Percentiles rank a stretch among this genome's conserved stretches.
Conservation (phyloP, 345 rosid genomes). For the Streptanthus diversifolius region DNA sequence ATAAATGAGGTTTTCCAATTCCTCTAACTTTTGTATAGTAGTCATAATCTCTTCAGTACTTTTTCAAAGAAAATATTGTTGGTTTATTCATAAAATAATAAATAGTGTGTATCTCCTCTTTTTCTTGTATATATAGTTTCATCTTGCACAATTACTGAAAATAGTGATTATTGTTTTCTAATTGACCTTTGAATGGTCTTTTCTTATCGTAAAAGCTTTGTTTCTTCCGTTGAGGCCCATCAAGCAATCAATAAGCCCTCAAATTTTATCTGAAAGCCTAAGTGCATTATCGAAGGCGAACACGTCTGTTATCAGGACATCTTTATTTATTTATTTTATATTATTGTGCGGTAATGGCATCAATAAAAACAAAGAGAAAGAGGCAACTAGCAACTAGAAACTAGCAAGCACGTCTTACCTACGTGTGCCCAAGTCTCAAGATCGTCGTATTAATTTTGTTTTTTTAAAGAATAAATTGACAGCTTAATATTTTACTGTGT, state of each 20-base stretch:
- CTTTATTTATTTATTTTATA: too few relatives aligned
- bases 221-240: background rate
- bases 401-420: too few relatives aligned
- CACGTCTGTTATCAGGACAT: background rate
- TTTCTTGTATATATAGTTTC: background rate
- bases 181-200: background rate
- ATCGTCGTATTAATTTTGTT: too few relatives aligned
- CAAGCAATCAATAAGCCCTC: background rate
- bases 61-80: background rate
- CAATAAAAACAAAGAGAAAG: background rate
- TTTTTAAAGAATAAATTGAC: too few relatives aligned
- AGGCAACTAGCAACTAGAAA: too few relatives aligned
- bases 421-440: too few relatives aligned
- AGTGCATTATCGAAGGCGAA: background rate
- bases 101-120: background rate
- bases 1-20: background rate
- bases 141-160: background rate
- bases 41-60: background rate
- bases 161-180: background rate
- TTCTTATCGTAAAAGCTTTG: background rate
- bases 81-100: background rate
- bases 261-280: background rate
- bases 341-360: background rate
- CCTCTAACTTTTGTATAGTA: background rate
- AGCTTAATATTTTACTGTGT: too few relatives aligned